Evolutionary conservation across 139 green algal species (phyloP).

Genomic region (Picochlorum sp.): DNA sequence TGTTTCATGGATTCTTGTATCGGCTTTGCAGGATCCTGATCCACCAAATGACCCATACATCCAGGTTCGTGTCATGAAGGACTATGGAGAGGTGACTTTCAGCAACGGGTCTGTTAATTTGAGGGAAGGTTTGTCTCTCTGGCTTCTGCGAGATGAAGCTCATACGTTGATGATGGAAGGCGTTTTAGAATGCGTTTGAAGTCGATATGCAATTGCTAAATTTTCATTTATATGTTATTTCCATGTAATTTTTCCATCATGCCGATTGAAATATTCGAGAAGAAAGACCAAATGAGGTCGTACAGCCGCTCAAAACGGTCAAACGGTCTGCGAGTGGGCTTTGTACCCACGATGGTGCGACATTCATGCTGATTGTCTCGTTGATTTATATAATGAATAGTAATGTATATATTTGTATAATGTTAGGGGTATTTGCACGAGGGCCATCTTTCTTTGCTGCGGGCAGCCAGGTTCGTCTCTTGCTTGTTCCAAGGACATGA

Average conservation of each 20-base stretch:
- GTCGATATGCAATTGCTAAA: background rate
- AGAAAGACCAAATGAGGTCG: slow-evolving; percentile 45
- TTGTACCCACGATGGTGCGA: slow-evolving; percentile 95
- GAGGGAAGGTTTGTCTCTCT: slow-evolving; percentile 28
- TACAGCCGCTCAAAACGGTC: slow-evolving; percentile 53
- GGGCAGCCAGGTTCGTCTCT: slow-evolving; percentile 43
- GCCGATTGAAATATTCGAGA: background rate
- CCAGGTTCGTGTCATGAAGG: slow-evolving; percentile 39
- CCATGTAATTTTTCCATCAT: background rate
- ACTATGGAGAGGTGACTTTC: slow-evolving; percentile 42
- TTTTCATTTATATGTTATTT: background rate
- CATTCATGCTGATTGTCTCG: no score
- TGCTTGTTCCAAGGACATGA: background rate
- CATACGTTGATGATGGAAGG: slow-evolving; percentile 39
- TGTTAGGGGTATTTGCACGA: slow-evolving; percentile 86
- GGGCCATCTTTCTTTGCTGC: slow-evolving; percentile 85
- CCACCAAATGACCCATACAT: slow-evolving; percentile 45
- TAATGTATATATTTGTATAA: background rate
- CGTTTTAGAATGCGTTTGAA: slow-evolving; percentile 27
- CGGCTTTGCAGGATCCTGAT: slow-evolving; percentile 25
- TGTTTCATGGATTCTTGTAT: background rate
- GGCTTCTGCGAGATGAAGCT: slow-evolving; percentile 39
- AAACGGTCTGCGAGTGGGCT: slow-evolving; percentile 57
- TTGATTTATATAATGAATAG: no score
- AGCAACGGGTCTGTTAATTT: slow-evolving; percentile 32